Conservation (phyloP, 2,329 filamentous ascomycete species). For the Sporothrix brunneoviolacea region DNA sequence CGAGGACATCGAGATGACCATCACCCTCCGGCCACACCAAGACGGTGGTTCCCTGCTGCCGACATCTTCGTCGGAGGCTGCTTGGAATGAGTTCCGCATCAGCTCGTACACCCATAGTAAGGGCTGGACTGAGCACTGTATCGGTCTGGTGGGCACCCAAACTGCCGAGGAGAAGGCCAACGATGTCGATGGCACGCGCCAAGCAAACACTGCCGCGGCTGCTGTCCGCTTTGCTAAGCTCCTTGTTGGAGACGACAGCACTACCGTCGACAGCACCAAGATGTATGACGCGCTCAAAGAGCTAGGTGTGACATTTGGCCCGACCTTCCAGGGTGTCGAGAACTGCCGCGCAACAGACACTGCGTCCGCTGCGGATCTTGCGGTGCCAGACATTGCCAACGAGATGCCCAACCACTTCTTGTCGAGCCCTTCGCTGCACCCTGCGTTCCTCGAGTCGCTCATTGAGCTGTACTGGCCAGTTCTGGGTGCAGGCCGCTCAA, state of each 20-base stretch:
- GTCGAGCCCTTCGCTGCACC: slow-evolving; percentile 30
- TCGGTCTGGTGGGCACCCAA: slow-evolving; percentile 41
- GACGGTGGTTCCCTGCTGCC: slow-evolving; percentile 26
- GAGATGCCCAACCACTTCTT: slow-evolving; percentile 33
- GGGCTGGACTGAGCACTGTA: slow-evolving; percentile 54
- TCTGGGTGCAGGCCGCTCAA: slow-evolving; percentile 24
- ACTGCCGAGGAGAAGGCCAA: slow-evolving; percentile 27
- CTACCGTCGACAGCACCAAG: slow-evolving; percentile 25
- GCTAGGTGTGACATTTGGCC: slow-evolving; percentile 44
- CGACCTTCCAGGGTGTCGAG: slow-evolving; percentile 44
- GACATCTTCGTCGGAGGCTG: slow-evolving; percentile 33
- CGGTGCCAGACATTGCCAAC: slow-evolving; percentile 30
- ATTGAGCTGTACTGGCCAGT: slow-evolving; percentile 38
- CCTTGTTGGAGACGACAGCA: not conserved
- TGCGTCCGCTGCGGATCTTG: slow-evolving; percentile 30
- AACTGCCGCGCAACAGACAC: slow-evolving; percentile 34
- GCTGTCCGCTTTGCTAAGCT: slow-evolving; percentile 24
- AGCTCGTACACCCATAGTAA: slow-evolving; percentile 44
- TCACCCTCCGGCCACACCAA: slow-evolving; percentile 36
- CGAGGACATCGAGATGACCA: slow-evolving; percentile 44
- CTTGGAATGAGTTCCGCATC: slow-evolving; percentile 51
- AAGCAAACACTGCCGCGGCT: slow-evolving; percentile 23
- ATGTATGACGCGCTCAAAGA: slow-evolving; percentile 42
- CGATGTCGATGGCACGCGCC: slow-evolving; percentile 34
- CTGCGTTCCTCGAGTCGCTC: slow-evolving; percentile 34